Conservation (phyloP, 257 asterid species). For the Salvia rosmarinus region DNA sequence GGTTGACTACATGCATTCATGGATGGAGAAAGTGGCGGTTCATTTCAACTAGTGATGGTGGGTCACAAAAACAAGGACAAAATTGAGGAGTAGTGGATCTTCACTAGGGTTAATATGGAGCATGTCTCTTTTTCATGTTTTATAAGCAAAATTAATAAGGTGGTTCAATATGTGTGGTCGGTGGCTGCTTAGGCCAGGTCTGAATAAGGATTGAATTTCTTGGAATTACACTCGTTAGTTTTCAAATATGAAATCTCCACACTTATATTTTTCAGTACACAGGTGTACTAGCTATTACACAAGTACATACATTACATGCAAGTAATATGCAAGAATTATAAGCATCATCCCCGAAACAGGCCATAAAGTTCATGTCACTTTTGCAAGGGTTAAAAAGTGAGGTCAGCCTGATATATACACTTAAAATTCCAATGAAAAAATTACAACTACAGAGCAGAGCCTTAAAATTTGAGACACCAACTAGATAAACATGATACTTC, state of each 20-base stretch:
- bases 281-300: too few relatives aligned
- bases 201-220: background rate
- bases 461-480: background rate
- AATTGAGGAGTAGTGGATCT: background rate
- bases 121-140: background rate
- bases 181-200: background rate
- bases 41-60: background rate
- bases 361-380: slow-evolving; percentile 7
- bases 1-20: background rate
- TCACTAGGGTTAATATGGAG: background rate
- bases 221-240: background rate
- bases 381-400: background rate
- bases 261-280: background rate
- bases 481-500: slow-evolving; percentile 3
- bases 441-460: background rate
- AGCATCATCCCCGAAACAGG: background rate
- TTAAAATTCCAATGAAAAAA: background rate
- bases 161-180: background rate
- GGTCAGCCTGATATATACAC: background rate
- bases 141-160: background rate
- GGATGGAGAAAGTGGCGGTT: background rate
- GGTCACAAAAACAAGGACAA: background rate
- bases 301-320: background rate
- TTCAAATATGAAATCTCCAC: background rate
- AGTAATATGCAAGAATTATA: background rate